A percentile compares a stretch with the other conserved stretches of the same genome.
phyloP scores from a whole-genome alignment of 768 basidiomycete genomes.

The Boletales sp. region DNA sequence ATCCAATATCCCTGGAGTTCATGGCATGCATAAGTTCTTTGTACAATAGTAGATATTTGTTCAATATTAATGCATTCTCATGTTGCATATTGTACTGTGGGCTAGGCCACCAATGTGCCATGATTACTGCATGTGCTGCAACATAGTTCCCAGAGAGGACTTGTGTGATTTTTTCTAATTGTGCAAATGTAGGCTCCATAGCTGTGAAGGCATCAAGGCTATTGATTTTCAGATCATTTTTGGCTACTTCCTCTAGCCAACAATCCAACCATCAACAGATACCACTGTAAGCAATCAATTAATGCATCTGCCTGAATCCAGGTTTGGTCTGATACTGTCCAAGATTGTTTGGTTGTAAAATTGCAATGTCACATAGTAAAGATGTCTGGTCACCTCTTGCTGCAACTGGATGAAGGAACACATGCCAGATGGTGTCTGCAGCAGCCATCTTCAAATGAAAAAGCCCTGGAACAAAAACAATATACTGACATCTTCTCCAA shows the following conservation, averaged over 20 bases:
- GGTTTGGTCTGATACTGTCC: slow-evolving; percentile 20
- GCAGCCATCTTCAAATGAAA: slow-evolving; percentile 36
- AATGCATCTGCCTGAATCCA: slow-evolving; percentile 35
- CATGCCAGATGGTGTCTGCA: slow-evolving; percentile 20
- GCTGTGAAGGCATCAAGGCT: slow-evolving; percentile 13
- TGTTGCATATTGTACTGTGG: too few species aligned
- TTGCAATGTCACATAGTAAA: slow-evolving; percentile 19
- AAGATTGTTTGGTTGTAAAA: slow-evolving; percentile 12
- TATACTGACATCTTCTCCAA: slow-evolving; percentile 26
- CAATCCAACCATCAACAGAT: slow-evolving; percentile 25
- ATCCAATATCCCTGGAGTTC: slow-evolving; percentile 33
- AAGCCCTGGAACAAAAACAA: slow-evolving; percentile 32
- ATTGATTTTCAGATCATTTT: neutral
- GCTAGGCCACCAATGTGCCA: too few species aligned
- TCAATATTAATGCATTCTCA: slow-evolving; percentile 31
- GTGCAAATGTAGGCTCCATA: slow-evolving; percentile 17
- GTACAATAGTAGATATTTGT: slow-evolving; percentile 38
- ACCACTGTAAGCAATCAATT: slow-evolving; percentile 30
- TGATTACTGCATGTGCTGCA: too few species aligned
- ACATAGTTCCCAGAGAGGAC: too few species aligned
- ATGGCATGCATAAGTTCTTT: slow-evolving; percentile 35
- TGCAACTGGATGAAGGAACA: slow-evolving; percentile 5
- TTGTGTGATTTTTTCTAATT: slow-evolving; percentile 17
- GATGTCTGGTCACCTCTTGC: slow-evolving; percentile 8
- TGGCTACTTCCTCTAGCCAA: slow-evolving; percentile 25